phyloP scores from a whole-genome alignment of 495 filamentous ascomycete species.

The Thermothielavioides terrestris region DNA sequence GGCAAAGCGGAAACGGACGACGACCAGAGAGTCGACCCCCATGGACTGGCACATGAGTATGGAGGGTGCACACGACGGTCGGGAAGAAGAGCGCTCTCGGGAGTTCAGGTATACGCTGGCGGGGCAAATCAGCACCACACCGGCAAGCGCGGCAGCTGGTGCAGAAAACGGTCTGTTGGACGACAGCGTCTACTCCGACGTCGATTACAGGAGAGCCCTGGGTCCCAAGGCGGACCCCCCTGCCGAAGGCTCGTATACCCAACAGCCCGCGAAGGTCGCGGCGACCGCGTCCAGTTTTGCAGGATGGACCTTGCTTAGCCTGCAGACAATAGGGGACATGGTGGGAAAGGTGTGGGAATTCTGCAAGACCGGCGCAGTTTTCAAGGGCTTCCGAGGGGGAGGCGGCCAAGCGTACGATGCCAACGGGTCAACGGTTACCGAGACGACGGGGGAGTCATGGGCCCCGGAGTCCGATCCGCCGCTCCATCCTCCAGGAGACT shows the following conservation, averaged over 20 bases:
- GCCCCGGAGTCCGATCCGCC: conserved; percentile 23
- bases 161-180: conserved; percentile 39
- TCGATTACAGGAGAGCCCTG: conserved; percentile 43
- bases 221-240: conserved; percentile 29
- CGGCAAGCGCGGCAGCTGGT: conserved; percentile 39
- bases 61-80: conserved; percentile 18
- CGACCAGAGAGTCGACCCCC: conserved; percentile 28
- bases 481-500: conserved; percentile 14
- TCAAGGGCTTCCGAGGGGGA: conserved; percentile 78
- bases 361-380: conserved; percentile 61
- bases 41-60: conserved; percentile 26
- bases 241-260: conserved; percentile 18
- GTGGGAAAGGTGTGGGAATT: conserved; percentile 78
- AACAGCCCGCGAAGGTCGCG: neutral
- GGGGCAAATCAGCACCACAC: conserved; percentile 53
- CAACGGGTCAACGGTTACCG: conserved; percentile 17
- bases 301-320: conserved; percentile 40
- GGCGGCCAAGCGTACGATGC: conserved; percentile 62
- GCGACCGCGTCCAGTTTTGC: neutral
- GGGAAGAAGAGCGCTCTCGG: conserved; percentile 16
- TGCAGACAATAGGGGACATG: conserved; percentile 43
- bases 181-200: conserved; percentile 47
- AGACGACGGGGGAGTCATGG: conserved; percentile 20
- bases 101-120: conserved; percentile 42
- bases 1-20: conserved; percentile 34